phyloP scores from a whole-genome alignment of 306 rosid genomes.

The Datisca glomerata region DNA sequence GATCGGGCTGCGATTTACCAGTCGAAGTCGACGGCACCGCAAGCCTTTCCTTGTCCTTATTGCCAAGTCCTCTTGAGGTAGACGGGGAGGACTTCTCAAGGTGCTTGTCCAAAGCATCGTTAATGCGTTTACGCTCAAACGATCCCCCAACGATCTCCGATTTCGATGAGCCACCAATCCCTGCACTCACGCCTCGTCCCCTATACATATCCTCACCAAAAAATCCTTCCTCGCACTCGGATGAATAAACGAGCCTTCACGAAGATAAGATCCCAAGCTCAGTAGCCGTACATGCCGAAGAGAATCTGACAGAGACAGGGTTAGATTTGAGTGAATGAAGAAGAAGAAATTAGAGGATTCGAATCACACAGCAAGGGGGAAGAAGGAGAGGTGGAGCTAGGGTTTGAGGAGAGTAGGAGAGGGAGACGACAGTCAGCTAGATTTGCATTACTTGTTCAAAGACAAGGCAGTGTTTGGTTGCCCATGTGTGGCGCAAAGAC shows the following conservation, averaged over 20 bases:
- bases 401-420: no score
- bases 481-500: no score
- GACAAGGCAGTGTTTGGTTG: no score
- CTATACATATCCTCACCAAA: slow-evolving; percentile 27
- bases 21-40: slow-evolving; percentile 40
- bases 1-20: slow-evolving; percentile 50
- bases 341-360: neutral
- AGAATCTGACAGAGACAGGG: neutral
- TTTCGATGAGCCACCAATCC: slow-evolving; percentile 35
- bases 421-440: no score
- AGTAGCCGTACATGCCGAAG: neutral
- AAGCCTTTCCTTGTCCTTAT: slow-evolving; percentile 43
- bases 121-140: slow-evolving; percentile 55
- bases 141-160: slow-evolving; percentile 39
- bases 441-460: no score
- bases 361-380: no score
- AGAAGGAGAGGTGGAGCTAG: no score
- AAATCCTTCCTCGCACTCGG: neutral
- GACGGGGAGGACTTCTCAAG: slow-evolving; percentile 53
- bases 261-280: neutral
- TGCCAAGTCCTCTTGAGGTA: slow-evolving; percentile 29
- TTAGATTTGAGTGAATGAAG: neutral
- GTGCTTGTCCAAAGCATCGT: slow-evolving; percentile 56
- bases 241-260: neutral
- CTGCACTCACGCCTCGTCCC: slow-evolving; percentile 39